Percentiles rank a stretch among this genome's conserved stretches.
Evolutionary conservation across 192 early-diverging fungal species (phyloP).

Genomic region (Umbelopsis sp.): DNA sequence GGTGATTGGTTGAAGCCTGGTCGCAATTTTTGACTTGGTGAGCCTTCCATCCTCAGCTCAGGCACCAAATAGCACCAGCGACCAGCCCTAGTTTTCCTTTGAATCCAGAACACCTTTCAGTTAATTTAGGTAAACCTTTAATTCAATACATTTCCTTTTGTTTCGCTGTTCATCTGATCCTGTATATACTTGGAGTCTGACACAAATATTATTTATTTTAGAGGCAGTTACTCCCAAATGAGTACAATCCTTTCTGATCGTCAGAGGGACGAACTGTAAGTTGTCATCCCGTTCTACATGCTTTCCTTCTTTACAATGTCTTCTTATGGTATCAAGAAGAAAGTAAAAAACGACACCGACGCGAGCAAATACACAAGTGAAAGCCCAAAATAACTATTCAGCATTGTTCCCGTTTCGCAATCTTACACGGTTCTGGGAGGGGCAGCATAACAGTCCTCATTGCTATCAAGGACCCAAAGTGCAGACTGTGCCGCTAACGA

Average conservation of each 20-base stretch:
- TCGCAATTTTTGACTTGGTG: slow-evolving; percentile 17
- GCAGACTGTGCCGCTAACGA: not conserved
- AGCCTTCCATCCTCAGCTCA: slow-evolving; percentile 3
- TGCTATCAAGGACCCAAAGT: too few species aligned
- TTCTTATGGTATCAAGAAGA: not conserved
- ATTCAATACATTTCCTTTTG: not conserved
- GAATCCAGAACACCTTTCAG: slow-evolving; percentile 18
- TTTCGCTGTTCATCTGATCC: not conserved
- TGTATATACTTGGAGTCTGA: slow-evolving; percentile 11
- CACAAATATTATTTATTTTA: slow-evolving; percentile 10
- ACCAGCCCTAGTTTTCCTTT: not conserved
- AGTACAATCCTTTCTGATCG: slow-evolving; percentile 66
- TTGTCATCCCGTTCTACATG: not conserved
- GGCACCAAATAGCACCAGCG: slow-evolving; percentile 4
- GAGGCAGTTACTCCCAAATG: slow-evolving; percentile 31
- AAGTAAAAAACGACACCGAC: not conserved
- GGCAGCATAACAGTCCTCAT: too few species aligned
- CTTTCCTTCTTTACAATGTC: slow-evolving; percentile 11
- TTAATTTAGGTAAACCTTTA: slow-evolving; percentile 4
- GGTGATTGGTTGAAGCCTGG: slow-evolving; percentile 2
- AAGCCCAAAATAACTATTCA: not conserved
- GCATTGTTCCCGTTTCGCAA: not conserved
- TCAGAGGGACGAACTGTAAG: slow-evolving; percentile 77
- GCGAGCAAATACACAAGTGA: slow-evolving; percentile 11
- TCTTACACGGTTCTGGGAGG: too few species aligned